Evolutionary conservation across 768 basidiomycete species (phyloP), one percentile per base, ranked within the genome.

Genomic region (Glaciozyma martinii): DNA sequence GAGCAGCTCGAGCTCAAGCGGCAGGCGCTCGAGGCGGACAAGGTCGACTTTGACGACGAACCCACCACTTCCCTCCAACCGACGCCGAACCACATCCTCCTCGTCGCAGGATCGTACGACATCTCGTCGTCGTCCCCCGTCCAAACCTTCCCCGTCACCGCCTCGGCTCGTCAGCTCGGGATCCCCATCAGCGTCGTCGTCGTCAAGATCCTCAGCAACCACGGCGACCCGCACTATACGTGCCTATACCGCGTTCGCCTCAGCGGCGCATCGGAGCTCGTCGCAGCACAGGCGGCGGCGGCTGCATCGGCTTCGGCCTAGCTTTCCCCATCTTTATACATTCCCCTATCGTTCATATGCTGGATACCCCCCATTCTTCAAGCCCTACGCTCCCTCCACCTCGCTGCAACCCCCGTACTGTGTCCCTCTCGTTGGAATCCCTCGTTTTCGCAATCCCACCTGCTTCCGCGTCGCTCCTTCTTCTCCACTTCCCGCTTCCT

Each of bases 181-280:
- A 78, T 95, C 49, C 90, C 92, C 75, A 87, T 94, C 72, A 89
- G 89, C 3, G 79, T 94, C 59, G 88, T 97, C 32, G 84, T 86
- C 65, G 79, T 95, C 74, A 79, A 83, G 67, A 80, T 98, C 71
- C 81, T 84, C 77, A 87, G 80, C 74, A 98, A 97, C 74, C 97
- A 91, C 86, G 94, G 93, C 49, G 80, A 80, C 76, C 80, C 81
- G 9, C 84, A 86, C 63, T 89, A 82, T 74, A 95, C 93, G 0
- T 98, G 94, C 76, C 76, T 98, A 46, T 98, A 73, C 56, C 67
- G 73, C 9, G 62, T 73, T 7, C 53, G 73, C 27, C 67, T 73
- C 25, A 63, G 63, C 33, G 71, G 71, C 1, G 43, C 49, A 33
- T 65, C 64, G 33, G 63, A 60, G 44, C n/a, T 40, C 12, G 37